Evolutionary conservation across 164 flowering plant genomes (phyloP), one percentile per base, ranked within the genome.

Genomic region (Vitis riparia): DNA sequence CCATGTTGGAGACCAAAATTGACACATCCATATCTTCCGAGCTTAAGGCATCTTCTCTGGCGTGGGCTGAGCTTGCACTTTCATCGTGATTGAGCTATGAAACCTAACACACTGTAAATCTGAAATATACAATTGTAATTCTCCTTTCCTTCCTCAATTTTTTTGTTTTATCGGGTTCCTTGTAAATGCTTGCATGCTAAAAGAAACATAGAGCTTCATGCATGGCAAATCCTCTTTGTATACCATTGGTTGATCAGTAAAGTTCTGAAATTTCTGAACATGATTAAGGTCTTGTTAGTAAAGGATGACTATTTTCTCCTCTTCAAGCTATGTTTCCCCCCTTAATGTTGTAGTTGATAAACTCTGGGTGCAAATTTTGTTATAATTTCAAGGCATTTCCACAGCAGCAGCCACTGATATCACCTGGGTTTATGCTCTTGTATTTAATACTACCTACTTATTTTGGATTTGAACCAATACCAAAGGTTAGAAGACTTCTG

Each of bases 41-140:
- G 65, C 85, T 94, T 13, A 84, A 80, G 74, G 82, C 88, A 48
- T 91, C 97, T 67, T 86, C 97, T 59, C 76, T 94, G 81, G 99
- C 97, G 9, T 94, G 99, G 97, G 99, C 96, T 13, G 97, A 94
- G 78, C 87, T 94, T 52, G 97, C 95, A 7, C 85, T 94, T 61
- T 82, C 92, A 13, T 85, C 96, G 0, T 90, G 69, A 77, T 63
- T 10, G 56, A 69, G 72, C 55, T 55, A 60, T 37, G 7, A 37
- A 81, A 62, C 63, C 79, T 76, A 76, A 83, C 83, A 77, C 71
- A 76, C 60, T 79, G 88, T 84, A 83, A 73, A 81, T 74, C 68
- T 59, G 63, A 66, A 44, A 50, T 61, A 73, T 63, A 78, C 62
- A 37, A 14, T 49, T 78, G 69, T 72, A 69, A 59, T 76, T 53